phyloP scores from a whole-genome alignment of 371 early-diverging fungal species.

The Coemansia sp. region DNA sequence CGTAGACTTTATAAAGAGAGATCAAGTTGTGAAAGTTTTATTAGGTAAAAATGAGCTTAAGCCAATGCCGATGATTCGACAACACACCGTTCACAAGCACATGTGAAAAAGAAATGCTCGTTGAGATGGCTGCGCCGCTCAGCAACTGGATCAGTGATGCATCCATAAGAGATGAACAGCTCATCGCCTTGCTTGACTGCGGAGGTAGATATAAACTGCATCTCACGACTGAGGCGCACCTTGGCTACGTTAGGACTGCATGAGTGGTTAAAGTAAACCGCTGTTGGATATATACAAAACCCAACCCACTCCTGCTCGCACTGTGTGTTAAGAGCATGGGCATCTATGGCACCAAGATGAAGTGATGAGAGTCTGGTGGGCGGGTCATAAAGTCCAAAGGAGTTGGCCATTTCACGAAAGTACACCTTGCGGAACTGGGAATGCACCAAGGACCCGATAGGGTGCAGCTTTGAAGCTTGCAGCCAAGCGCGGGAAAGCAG shows the following conservation, averaged over 20 bases:
- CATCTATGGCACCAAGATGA: neutral
- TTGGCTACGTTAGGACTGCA: conserved; percentile 71
- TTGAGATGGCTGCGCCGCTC: conserved; percentile 56
- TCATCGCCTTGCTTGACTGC: conserved; percentile 62
- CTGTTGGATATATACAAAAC: conserved; percentile 67
- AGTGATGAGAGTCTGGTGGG: conserved; percentile 19
- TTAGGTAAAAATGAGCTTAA: neutral
- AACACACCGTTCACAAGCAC: conserved; percentile 66
- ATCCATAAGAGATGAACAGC: conserved; percentile 71
- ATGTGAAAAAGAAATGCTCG: conserved; percentile 67
- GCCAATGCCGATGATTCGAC: neutral
- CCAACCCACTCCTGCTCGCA: conserved; percentile 56
- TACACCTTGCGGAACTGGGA: conserved; percentile 56
- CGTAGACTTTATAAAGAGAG: too few relatives aligned
- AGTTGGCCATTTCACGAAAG: conserved; percentile 65
- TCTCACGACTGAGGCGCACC: conserved; percentile 51
- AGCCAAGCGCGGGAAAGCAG: conserved; percentile 27
- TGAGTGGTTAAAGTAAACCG: conserved; percentile 79
- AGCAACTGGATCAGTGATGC: conserved; percentile 48
- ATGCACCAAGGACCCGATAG: conserved; percentile 30
- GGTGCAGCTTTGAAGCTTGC: neutral
- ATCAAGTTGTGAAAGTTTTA: neutral
- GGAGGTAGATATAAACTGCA: conserved; percentile 61
- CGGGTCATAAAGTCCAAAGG: conserved; percentile 66
- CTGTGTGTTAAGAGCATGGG: neutral